Evolutionary conservation across 805 yeast species (phyloP), one percentile per base, ranked within the genome.

Genomic region (Starmerella apis): DNA sequence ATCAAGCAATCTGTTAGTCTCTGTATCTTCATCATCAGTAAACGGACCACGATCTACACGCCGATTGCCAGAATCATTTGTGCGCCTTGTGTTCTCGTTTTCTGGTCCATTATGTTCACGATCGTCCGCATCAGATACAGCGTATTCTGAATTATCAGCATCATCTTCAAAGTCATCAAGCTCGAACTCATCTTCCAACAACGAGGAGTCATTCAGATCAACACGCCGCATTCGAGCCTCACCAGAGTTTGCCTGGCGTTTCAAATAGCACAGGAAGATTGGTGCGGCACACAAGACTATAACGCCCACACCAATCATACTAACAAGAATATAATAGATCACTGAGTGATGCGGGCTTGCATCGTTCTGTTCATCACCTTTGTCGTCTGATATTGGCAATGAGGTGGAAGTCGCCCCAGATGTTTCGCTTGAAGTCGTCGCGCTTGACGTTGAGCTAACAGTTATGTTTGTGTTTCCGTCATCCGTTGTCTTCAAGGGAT

Each of bases 121-220:
- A 3, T n/a, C 20, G 7, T 14, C 30, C 43, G 10, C 19, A 20
- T 38, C 43, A 13, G 31, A 38, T 13, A 38, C 43, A 7, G 47
- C 52, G 35, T n/a, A 25, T 10, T n/a, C 44, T 32, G 30, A 37
- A 24, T 41, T 27, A 5, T 41, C 44, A 4, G 47, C 46, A 27
- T 36, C 32, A 25, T 49, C 50, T 10, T 50, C 48, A 30, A 45
- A 30, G 22, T 55, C 54, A 24, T 50, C 50, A 28, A 55, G 55
- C 43, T 55, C 58, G 39, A 55, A 43, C 24, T 50, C 57, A 25
- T 55, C 46, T n/a, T 41, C 52, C 16, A 35, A 20, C 18, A 51
- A 46, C n/a, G 49, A 41, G 28, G 49, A 23, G 42, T 51, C 47
- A 35, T 48, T 28, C 28, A 28, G 5, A 20, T 16, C 20, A n/a